Base-by-base conservation (phyloP, 2,329 filamentous ascomycete species). In the Talaromyces atroroseus region DNA sequence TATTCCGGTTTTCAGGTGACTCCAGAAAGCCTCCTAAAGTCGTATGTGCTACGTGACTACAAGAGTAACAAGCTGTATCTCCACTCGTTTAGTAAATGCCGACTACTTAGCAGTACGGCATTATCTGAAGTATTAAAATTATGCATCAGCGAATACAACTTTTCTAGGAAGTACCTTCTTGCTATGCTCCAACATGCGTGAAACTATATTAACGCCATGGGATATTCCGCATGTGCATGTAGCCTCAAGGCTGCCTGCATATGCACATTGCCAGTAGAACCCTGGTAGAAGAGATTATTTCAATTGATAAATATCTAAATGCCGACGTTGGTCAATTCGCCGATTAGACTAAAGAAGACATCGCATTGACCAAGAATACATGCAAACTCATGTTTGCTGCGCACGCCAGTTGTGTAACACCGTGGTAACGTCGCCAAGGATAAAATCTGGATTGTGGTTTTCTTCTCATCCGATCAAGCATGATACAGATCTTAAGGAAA, bases 321-420 rank as follows among this genome's bases (percentile, higher is more conserved):
- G 42, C 42, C 51, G 29, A 53, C 10, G 51, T 53, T 36, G 36
- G 51, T 23, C 51, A 38, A 18, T 47, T 53, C 51, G 51, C 51
- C 51, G 51, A 53, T 47, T 47, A 53, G 29, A 53, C 51, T 23
- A 14, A 20, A 44, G 36, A 38, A n/a, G 6, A 40, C n/a, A 3
- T 29, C 26, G 8, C 6, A 52, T 24, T 12, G 5, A 46, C 38
- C 40, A 47, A 24, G 20, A 14, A 23, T 47, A 29, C 21, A 21
- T 24, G 14, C 11, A 26, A n/a, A 26, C 16, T 7, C 10, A 36
- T 44, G 40, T 44, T 23, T 21, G n/a, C 40, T 42, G 40, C 40
- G 11, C 21, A 42, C n/a, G 5, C 10, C 5, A 20, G 40, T 20
- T 3, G 40, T 42, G 40, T n/a, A 42, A 42, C 40, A 21, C 16